Conservation (phyloP, 495 filamentous ascomycete genomes). For the Xylona heveae region DNA sequence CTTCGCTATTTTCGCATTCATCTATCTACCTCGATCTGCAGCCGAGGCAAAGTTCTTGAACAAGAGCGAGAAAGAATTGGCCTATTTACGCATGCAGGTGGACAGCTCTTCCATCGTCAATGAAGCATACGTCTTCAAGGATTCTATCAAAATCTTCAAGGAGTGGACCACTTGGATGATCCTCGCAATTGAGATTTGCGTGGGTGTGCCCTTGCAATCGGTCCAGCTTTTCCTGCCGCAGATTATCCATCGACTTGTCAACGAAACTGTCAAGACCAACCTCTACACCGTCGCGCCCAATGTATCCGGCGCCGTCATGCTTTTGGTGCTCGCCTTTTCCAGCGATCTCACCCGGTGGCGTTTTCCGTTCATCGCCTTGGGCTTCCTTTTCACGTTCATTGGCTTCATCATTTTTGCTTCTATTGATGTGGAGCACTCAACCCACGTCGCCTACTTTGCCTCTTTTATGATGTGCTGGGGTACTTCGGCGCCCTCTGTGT, state of each 20-base stretch:
- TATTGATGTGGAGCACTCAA: constrained; percentile 36
- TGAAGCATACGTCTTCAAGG: constrained; percentile 44
- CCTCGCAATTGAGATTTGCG: constrained; percentile 47
- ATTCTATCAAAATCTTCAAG: constrained; percentile 40
- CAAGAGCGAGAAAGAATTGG: constrained; percentile 42
- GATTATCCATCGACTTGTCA: constrained; percentile 43
- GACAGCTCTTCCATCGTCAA: constrained; percentile 54
- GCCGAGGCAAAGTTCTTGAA: constrained; percentile 40
- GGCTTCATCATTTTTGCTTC: constrained; percentile 58
- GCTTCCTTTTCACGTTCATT: constrained; percentile 50
- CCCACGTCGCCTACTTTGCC: constrained; percentile 52
- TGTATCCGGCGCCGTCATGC: constrained; percentile 36
- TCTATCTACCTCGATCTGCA: constrained; percentile 45
- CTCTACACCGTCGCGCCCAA: constrained; percentile 61
- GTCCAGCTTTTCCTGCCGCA: constrained; percentile 55
- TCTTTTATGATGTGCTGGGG: constrained; percentile 73
- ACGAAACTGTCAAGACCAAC: constrained; percentile 46
- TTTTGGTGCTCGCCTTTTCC: constrained; percentile 45
- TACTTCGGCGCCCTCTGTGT: constrained; percentile 31
- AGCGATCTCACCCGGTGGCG: constrained; percentile 43
- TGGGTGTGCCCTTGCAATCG: constrained; percentile 54
- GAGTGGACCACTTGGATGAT: constrained; percentile 40
- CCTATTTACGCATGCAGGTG: constrained; percentile 51
- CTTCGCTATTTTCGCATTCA: constrained; percentile 46
- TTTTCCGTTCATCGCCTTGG: constrained; percentile 51